Evolutionary conservation across 2,329 filamentous ascomycete species (phyloP).

Genomic region (Xylariaceae sp.): DNA sequence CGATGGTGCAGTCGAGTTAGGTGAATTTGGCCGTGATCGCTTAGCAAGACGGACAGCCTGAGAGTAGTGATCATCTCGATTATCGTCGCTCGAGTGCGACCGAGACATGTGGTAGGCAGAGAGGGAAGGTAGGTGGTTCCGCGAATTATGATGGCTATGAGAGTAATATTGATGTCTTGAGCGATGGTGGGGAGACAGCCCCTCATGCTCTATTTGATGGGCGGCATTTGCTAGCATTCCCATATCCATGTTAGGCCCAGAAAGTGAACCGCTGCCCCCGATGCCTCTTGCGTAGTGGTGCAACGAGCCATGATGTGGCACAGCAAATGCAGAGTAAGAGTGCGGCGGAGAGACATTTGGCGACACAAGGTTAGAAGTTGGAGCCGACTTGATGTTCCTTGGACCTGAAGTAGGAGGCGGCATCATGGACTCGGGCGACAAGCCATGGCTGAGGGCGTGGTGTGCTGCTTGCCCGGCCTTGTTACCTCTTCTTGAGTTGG

Average conservation of each 20-base stretch:
- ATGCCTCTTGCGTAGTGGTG: constrained; percentile 56
- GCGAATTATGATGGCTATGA: constrained; percentile 54
- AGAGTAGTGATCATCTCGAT: constrained; percentile 76
- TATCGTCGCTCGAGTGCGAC: constrained; percentile 81
- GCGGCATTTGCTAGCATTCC: constrained; percentile 66
- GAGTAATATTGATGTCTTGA: constrained; percentile 60
- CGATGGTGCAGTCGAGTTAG: constrained; percentile 92
- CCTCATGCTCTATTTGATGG: constrained; percentile 67
- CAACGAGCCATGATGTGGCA: constrained; percentile 51
- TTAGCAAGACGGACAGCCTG: constrained; percentile 75
- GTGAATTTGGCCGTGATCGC: constrained; percentile 90
- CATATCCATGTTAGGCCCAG: constrained; percentile 55
- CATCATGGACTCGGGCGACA: constrained; percentile 69
- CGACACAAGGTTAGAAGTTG: constrained; percentile 84
- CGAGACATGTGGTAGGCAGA: constrained; percentile 94
- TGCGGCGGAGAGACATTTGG: constrained; percentile 96
- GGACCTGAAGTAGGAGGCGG: constrained; percentile 72
- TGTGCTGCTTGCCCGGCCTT: constrained; percentile 66
- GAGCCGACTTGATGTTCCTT: constrained; percentile 85
- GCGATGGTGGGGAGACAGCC: constrained; percentile 49
- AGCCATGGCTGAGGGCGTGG: constrained; percentile 51
- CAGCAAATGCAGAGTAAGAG: constrained; percentile 76
- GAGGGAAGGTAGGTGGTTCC: constrained; percentile 74
- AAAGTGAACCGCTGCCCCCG: constrained; percentile 48
- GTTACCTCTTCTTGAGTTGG: constrained; percentile 92